Evolutionary conservation across 2,329 filamentous ascomycete genomes (phyloP), one percentile per base, ranked within the genome.

Genomic region (Aspergillus quadricinctus): DNA sequence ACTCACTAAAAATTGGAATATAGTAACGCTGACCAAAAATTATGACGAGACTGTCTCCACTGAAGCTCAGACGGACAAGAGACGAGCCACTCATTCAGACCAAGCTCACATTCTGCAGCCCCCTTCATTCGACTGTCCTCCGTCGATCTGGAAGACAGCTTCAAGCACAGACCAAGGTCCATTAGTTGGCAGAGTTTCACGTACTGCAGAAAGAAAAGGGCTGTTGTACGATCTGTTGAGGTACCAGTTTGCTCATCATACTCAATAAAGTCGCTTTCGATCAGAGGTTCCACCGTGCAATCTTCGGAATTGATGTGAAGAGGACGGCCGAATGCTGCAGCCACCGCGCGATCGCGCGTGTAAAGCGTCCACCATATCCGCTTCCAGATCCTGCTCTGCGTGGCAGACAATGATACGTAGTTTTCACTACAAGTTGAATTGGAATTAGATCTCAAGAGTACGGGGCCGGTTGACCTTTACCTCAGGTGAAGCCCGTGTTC

Each of bases 331-430:
- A 60, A 60, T n/a, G 58, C 58, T 46, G 56, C 56, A 14, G 58
- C 58, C 17, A 60, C 58, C 5, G 58, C 53, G 25, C 58, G 58
- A 23, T 60, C 58, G 14, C 58, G 53, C 8, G 58, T 60, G 29
- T 58, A 60, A 8, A 60, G 51, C 17, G 58, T 58, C 58, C 58
- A 60, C 58, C 58, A 60, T 7, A 60, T 60, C 23, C 58, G 53
- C 29, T 60, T 60, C 35, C 53, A 54, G 7, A 58, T 49, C 28
- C 50, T 28, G 43, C 48, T 37, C 25, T 56, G 46, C 40, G 53
- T 46, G 2, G 48, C 50, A 11, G 45, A 45, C 10, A 58, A 53
- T 27, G 17, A n/a, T 5, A n/a, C 31, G 28, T 58, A 58, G 6
- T 11, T 58, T 25, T 58, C 56, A 17, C 58, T 60, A 14, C n/a